Base-by-base conservation (phyloP, 805 yeast species). In the Yarrowia sp. region DNA sequence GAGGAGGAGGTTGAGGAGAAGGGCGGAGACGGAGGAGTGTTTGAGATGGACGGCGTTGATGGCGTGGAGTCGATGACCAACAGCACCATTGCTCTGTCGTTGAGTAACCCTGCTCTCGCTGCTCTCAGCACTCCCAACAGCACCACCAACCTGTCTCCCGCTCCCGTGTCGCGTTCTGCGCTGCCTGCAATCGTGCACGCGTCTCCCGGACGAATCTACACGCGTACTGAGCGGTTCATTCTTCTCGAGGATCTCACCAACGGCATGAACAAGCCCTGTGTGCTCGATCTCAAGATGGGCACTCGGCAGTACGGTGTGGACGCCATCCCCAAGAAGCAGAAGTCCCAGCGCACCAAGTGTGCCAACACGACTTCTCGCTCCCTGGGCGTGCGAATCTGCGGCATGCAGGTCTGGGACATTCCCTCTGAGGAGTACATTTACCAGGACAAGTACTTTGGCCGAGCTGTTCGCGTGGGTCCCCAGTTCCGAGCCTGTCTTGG, bases 261-360 rank as follows among this genome's bases (percentile, higher is more conserved):
- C 61, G 89, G 90, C 22, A 84, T 93, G 85, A 77, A 74, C 29
- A 82, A 81, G 66, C 97, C 99, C 0, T 92, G 97, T 71, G 98
- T 93, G 0, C 76, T 94, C 55, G 99, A 94, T 74, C 78, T 94
- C 68, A 94, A 94, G 71, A 94, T 94, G 98, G 99, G 99, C 0
- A 93, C 99, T 0, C 80, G 99, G 63, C 99, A 94, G 74, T 94
- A 94, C 69, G 99, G 99, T 9, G 87, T 93, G n/a, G 96, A 91
- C 66, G 97, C 98, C 0, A 79, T 80, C 6, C 72, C 75, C 13
- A 75, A 84, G 53, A 94, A 94, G 73, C 87, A 85, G 69, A 71
- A 76, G 51, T 89, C 97, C 0, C 99, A 94, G 75, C 76, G 89
- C 32, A 78, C 79, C 61, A 94, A 94, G 74, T 94, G 99, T 73